phyloP scores from a whole-genome alignment of 306 rosid species.

The Lathyrus aphaca region DNA sequence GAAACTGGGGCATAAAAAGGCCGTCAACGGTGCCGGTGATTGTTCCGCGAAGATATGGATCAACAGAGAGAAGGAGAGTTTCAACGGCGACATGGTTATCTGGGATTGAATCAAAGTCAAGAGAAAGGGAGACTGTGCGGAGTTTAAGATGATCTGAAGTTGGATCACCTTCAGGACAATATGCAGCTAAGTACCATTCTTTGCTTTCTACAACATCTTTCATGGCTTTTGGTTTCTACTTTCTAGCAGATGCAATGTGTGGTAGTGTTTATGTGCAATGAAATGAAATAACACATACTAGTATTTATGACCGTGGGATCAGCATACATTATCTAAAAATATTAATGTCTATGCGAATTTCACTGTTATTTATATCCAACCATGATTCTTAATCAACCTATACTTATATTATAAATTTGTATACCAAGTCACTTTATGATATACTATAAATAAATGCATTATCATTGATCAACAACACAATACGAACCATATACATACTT shows the following conservation, averaged over 20 bases:
- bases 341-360: too few relatives aligned
- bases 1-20: constrained; percentile 38
- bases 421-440: too few relatives aligned
- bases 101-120: constrained; percentile 50
- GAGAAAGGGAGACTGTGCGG: constrained; percentile 41
- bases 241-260: background rate
- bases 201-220: constrained; percentile 40
- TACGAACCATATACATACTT: too few relatives aligned
- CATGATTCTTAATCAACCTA: too few relatives aligned
- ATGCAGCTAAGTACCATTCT: constrained; percentile 65
- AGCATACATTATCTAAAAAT: too few relatives aligned
- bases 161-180: constrained; percentile 57
- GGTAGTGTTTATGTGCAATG: background rate
- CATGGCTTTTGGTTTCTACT: constrained; percentile 6
- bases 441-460: too few relatives aligned
- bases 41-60: constrained; percentile 56
- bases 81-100: constrained; percentile 45
- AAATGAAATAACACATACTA: too few relatives aligned
- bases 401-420: too few relatives aligned
- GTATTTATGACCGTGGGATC: too few relatives aligned
- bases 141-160: constrained; percentile 56
- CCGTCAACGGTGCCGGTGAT: constrained; percentile 57
- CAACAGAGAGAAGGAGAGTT: constrained; percentile 52
- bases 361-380: too few relatives aligned
- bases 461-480: too few relatives aligned